These are phyloP conservation scores for Serpula lacrymans DNA, from an alignment of 768 basidiomycete species.

Conservation along the genomic window DNA sequence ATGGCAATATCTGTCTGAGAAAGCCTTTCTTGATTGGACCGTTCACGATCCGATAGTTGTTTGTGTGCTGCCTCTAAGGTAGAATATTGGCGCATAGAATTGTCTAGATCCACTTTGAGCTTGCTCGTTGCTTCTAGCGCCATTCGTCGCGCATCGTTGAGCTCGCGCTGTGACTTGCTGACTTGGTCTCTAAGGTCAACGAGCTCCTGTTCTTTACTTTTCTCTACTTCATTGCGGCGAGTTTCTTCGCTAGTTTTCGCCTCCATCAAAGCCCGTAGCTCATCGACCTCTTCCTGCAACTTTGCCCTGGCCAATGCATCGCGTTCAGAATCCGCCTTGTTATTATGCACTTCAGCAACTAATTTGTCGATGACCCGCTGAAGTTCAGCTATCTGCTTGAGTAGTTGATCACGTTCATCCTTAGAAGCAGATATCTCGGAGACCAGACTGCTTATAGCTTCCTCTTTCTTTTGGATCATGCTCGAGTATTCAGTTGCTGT, in stretches of 20 bases:
- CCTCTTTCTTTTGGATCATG: slow-evolving; percentile 76
- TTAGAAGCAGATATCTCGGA: slow-evolving; percentile 53
- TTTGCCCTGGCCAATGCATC: slow-evolving; percentile 46
- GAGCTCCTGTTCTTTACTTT: slow-evolving; percentile 85
- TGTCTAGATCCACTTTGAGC: slow-evolving; percentile 74
- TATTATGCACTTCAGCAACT: slow-evolving; percentile 56
- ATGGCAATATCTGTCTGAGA: slow-evolving; percentile 46
- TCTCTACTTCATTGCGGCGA: slow-evolving; percentile 78
- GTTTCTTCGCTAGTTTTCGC: slow-evolving; percentile 87
- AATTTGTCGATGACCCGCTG: slow-evolving; percentile 67
- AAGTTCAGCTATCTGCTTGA: slow-evolving; percentile 64
- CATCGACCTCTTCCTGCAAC: slow-evolving; percentile 81
- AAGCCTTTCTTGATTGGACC: slow-evolving; percentile 46
- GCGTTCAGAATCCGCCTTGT: slow-evolving; percentile 51
- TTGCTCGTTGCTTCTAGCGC: slow-evolving; percentile 67
- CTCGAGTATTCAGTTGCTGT: slow-evolving; percentile 72
- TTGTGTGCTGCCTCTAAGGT: slow-evolving; percentile 58
- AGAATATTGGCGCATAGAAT: slow-evolving; percentile 53
- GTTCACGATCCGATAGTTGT: slow-evolving; percentile 63
- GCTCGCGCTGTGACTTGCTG: slow-evolving; percentile 57
- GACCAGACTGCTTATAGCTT: slow-evolving; percentile 54
- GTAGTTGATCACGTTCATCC: slow-evolving; percentile 48
- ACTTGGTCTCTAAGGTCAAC: slow-evolving; percentile 64
- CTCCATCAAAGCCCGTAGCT: slow-evolving; percentile 76
- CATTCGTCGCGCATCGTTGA: slow-evolving; percentile 58